Base-by-base conservation (phyloP, 371 early-diverging fungal species). In the Funneliformis caledonium region DNA sequence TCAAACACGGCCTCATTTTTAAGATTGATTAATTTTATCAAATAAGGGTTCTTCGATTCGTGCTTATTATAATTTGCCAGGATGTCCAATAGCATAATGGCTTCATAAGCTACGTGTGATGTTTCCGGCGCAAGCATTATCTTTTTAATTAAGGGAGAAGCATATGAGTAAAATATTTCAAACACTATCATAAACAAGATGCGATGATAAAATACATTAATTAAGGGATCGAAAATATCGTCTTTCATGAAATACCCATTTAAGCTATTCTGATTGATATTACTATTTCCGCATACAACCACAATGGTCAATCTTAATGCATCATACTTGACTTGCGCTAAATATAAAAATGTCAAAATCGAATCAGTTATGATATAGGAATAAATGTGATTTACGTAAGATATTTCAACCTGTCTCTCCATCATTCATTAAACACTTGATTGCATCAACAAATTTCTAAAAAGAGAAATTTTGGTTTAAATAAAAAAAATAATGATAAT, bases 61-160 rank as follows among this genome's bases (percentile, higher is more conserved):
- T 85, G 83, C 48, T 86, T 88, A 82, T 87, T 88, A 64, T 87
- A 88, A 70, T 87, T 88, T 14, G 87, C 82, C n/a, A 88, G 70
- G 70, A 88, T 75, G 0, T 82, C 84, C 62, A 87, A 70, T 14
- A 88, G 68, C 82, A 85, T 85, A 5, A 86, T 78, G 14, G 83
- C 76, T 69, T 86, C 81, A 60, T 81, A 75, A 3, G 80, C 61
- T n/a, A 83, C 72, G 7, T 83, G 47, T 0, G 81, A 42, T 0
- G 78, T 73, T 68, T 75, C 64, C 11, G 78, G 64, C 37, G 81
- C 76, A 4, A 52, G 47, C 10, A 84, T 75, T 42, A 84, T 52
- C 83, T 85, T 68, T 33, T 67, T 50, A 16, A 37, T 47, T 50
- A 72, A 50, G 26, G 14, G 31, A 26, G 10, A 73, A 68, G n/a